Conservation (phyloP, 495 filamentous ascomycete species). For the Viridothelium virens region DNA sequence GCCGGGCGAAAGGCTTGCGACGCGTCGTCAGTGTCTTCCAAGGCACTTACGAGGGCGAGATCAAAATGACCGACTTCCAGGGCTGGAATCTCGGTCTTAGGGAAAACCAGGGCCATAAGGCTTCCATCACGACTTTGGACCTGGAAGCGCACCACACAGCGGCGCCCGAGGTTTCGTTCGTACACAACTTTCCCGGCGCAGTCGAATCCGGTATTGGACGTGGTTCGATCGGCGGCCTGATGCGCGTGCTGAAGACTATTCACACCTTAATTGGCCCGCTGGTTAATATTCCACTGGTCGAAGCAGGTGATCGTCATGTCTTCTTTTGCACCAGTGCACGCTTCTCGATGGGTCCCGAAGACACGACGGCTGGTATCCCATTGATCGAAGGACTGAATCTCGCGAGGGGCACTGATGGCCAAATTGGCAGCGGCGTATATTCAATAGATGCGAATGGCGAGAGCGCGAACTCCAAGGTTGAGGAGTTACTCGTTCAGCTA, state of each 20-base stretch:
- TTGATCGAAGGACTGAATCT: slow-evolving; percentile 28
- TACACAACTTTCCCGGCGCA: slow-evolving; percentile 51
- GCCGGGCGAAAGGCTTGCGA: slow-evolving; percentile 17
- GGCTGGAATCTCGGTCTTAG: slow-evolving; percentile 29
- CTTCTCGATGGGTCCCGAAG: neutral
- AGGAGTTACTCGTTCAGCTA: slow-evolving; percentile 34
- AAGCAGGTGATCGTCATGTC: slow-evolving; percentile 19
- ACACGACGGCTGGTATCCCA: slow-evolving; percentile 27
- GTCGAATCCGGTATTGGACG: slow-evolving; percentile 33
- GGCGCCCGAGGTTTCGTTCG: slow-evolving; percentile 47
- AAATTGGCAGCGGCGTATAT: slow-evolving; percentile 47
- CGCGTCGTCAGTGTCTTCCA: slow-evolving; percentile 54
- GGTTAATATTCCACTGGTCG: slow-evolving; percentile 18
- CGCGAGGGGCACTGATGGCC: slow-evolving; percentile 41
- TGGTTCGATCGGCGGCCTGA: slow-evolving; percentile 6
- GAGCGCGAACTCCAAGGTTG: slow-evolving; percentile 32
- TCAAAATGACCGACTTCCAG: slow-evolving; percentile 45
- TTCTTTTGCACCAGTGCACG: slow-evolving; percentile 18
- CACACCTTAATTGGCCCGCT: slow-evolving; percentile 13
- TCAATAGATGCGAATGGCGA: slow-evolving; percentile 42
- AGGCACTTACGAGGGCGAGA: slow-evolving; percentile 46
- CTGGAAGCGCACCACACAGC: slow-evolving; percentile 42
- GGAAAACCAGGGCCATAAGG: slow-evolving; percentile 38
- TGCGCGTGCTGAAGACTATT: slow-evolving; percentile 15
- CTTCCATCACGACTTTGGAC: slow-evolving; percentile 45